Percentiles rank a stretch among this genome's conserved stretches.
phyloP scores from a whole-genome alignment of 2,329 filamentous ascomycete species.

The Calonectria naviculata region DNA sequence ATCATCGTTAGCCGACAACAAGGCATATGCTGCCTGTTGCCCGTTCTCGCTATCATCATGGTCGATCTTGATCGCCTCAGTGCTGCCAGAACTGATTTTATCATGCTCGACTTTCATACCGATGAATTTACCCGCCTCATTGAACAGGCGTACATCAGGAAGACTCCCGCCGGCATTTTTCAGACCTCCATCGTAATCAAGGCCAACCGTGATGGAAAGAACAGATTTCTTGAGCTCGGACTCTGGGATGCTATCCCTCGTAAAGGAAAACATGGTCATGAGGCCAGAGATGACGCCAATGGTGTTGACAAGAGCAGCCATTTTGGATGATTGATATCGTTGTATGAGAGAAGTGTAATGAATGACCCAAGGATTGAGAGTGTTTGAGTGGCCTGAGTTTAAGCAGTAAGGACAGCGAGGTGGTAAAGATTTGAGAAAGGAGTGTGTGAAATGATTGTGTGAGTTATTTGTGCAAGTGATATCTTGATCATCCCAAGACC shows the following conservation, averaged over 20 bases:
- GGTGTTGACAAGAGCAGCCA: not conserved
- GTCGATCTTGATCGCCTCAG: not conserved
- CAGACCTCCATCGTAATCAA: constrained; percentile 6
- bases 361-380: too few relatives aligned
- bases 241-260: constrained; percentile 15
- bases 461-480: not conserved
- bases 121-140: constrained; percentile 18
- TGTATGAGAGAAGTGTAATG: not conserved
- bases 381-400: not conserved
- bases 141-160: constrained; percentile 22
- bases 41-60: not conserved
- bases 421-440: not conserved
- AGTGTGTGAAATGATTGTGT: too few relatives aligned
- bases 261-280: constrained; percentile 23
- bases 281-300: constrained; percentile 13
- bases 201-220: constrained; percentile 8
- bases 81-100: not conserved
- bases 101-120: not conserved
- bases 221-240: constrained; percentile 1
- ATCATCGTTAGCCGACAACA: constrained; percentile 24
- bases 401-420: not conserved
- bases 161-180: constrained; percentile 17
- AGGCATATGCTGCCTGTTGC: constrained; percentile 18
- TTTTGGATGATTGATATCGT: not conserved
- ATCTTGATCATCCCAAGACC: not conserved